Base-by-base conservation (phyloP, 2,329 filamentous ascomycete genomes). In the Botrytis porri region DNA sequence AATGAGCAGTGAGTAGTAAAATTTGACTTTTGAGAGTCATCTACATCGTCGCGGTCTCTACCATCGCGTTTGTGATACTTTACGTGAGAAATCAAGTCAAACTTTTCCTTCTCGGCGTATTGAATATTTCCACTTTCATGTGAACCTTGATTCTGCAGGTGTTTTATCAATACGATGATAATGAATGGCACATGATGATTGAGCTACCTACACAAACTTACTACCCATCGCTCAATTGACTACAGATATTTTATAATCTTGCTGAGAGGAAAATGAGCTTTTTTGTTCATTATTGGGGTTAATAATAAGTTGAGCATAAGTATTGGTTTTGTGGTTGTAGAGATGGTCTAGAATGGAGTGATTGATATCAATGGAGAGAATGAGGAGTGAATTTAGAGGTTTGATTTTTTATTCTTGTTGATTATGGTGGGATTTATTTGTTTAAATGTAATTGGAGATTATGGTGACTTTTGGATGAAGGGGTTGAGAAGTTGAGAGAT, bases 151-250 rank as follows among this genome's bases (percentile, higher is more conserved):
- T 54, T 29, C 25, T 16, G 1, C 12, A 1, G 25, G 12, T 1
- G 0, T 3, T 54, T n/a, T 6, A 29, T 54, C 29, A 2, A 0
- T 25, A 25, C 4, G 12, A 5, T 5, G 10, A 51, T 48, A 1
- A 51, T 12, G 9, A 51, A 12, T 10, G 9, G 25, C 25, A 4
- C 4, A 16, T 14, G 5, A 16, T 54, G 1, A 10, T 14, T 51
- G 48, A 51, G 1, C 14, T 3, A 51, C 3, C 14, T 3, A 51
- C 3, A 2, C 0, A 7, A 51, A 51, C 14, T 0, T 2, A 3
- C 25, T n/a, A 22, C 1, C 0, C 25, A 6, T 22, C 1, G 25
- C 2, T 14, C 10, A 0, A 4, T 14, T 14, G 4, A 51, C 10
- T 51, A 4, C 6, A n/a, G 10, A 10, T n/a, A 10, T n/a, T 16